Base-by-base conservation (phyloP, 805 yeast genomes). In the Candida berthetii region DNA sequence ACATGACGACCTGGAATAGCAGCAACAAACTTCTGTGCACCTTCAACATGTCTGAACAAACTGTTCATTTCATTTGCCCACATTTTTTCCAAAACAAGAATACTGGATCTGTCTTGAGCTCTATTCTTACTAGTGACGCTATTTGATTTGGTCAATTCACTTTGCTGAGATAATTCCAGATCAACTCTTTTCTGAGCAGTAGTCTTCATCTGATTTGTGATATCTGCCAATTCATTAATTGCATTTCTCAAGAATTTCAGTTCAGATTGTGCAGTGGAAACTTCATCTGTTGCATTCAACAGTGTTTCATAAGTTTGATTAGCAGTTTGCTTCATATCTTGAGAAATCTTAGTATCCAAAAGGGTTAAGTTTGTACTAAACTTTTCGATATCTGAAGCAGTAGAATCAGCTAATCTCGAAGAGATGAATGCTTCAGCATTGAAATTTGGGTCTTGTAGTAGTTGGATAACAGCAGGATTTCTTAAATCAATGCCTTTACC, bases 41-140 rank as follows among this genome's bases (percentile, higher is more conserved):
- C 95, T 48, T 90, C 96, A 14, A 90, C 95, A 47, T 84, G 87
- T 50, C 79, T 79, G 60, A 82, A 88, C 39, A 89, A 63, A 8
- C 77, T 72, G 41, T 74, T 76, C 54, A 89, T 66, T 54, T 85
- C 88, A 35, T 70, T 69, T 14, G 80, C 84, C 96, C 96, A 88
- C 68, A 85, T 76, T 52, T 80, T 80, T 57, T 86, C 91, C 39
- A 89, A 64, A 41, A 85, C 76, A 40, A 83, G 52, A 39, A 88
- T 78, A 41, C 89, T 80, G 45, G 82, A 78, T 35, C 95, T 68
- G 56, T 84, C 88, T 40, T 68, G 65, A 41, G 46, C 55, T 25
- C 47, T 43, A 32, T 36, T 47, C 38, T 27, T 45, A 35, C 40
- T 43, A 28, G 16, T 27, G 17, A 34, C 36, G 18, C 24, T 24